A percentile compares a stretch with the other conserved stretches of the same genome.
Conservation (phyloP, 1,284 basidiomycete species). For the Ustilago shanxiensis region DNA sequence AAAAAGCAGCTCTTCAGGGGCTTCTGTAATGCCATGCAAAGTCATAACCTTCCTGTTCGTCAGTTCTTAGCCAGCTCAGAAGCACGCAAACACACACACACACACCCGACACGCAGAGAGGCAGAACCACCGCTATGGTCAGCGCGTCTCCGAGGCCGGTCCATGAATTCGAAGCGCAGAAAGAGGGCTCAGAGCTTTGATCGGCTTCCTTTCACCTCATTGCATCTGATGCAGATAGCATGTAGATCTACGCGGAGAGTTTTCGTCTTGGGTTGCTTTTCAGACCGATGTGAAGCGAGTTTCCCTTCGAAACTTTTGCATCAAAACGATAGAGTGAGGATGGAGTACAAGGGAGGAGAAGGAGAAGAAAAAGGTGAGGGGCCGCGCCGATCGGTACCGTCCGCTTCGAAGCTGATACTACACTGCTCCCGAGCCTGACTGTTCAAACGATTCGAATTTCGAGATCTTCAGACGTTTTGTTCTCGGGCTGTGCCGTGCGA, state of each 20-base stretch:
- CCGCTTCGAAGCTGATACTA: neutral
- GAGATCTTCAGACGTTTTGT: neutral
- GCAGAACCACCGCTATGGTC: neutral
- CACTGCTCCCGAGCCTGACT: too few relatives aligned
- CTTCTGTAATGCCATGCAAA: neutral
- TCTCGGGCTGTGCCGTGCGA: neutral
- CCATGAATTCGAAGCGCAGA: too few relatives aligned
- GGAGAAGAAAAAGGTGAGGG: neutral
- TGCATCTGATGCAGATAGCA: neutral
- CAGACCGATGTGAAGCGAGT: neutral
- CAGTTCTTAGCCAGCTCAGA: too few relatives aligned
- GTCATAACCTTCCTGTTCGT: too few relatives aligned
- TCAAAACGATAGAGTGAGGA: too few relatives aligned
- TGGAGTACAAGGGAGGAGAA: too few relatives aligned
- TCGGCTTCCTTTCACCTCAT: neutral
- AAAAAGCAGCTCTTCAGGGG: conserved; percentile 5
- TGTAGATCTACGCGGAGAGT: neutral
- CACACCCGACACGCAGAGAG: too few relatives aligned
- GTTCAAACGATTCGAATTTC: neutral
- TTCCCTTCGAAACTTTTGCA: neutral
- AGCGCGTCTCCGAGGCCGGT: conserved; percentile 1
- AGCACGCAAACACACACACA: too few relatives aligned
- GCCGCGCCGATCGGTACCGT: neutral
- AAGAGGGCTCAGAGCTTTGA: neutral
- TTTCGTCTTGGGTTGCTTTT: too few relatives aligned